These are phyloP conservation scores for Acer negundo DNA, from an alignment of 345 rosid genomes.

Conservation along the genomic window DNA sequence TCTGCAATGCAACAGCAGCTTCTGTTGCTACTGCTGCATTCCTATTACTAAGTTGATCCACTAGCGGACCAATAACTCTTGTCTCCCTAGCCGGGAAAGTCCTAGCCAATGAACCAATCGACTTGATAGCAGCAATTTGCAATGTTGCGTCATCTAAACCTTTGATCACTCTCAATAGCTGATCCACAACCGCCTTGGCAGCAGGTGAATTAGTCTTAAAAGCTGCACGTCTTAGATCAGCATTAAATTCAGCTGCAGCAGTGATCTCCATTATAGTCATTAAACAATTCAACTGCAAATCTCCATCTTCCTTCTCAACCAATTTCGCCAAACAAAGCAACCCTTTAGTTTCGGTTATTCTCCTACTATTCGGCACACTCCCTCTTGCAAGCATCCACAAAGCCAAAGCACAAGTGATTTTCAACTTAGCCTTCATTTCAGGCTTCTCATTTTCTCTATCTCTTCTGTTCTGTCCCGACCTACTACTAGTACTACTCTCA, in stretches of 20 bases:
- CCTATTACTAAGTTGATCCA: conserved; percentile 48
- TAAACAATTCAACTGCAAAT: conserved; percentile 72
- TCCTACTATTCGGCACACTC: conserved; percentile 68
- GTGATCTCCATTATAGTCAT: conserved; percentile 89
- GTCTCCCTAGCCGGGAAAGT: conserved; percentile 90
- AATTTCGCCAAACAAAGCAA: conserved; percentile 85
- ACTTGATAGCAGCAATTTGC: conserved; percentile 64
- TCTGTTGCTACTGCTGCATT: conserved; percentile 65
- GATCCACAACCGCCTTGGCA: conserved; percentile 86
- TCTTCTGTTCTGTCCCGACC: conserved; percentile 43
- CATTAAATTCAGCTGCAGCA: conserved; percentile 65
- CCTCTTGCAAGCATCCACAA: conserved; percentile 83
- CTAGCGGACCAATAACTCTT: conserved; percentile 68
- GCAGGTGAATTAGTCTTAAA: conserved; percentile 87
- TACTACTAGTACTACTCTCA: conserved; percentile 41
- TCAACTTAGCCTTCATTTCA: conserved; percentile 63
- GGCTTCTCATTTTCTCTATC: conserved; percentile 77
- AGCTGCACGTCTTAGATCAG: conserved; percentile 79
- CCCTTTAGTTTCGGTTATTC: conserved; percentile 89
- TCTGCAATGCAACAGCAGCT: conserved; percentile 73
- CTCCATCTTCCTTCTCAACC: conserved; percentile 68
- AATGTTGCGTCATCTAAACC: conserved; percentile 50
- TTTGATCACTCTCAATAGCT: conserved; percentile 63
- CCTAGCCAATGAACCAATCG: conserved; percentile 82
- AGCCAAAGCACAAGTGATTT: conserved; percentile 67